These are phyloP conservation scores for Bullera alba DNA, from an alignment of 768 basidiomycete species.

Conservation along the genomic window DNA sequence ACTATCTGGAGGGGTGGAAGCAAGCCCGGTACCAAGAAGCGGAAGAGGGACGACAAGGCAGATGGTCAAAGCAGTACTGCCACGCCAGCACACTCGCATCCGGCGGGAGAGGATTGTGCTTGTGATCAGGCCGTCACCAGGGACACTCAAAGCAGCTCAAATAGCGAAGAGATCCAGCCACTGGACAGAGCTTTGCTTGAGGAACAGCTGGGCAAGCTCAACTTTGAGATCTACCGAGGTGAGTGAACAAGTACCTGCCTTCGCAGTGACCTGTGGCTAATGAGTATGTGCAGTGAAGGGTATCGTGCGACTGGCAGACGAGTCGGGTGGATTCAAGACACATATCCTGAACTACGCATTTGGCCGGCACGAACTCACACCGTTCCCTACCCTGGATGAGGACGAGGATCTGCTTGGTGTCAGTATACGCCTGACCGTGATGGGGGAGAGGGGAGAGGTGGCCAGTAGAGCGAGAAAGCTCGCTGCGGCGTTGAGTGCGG, in stretches of 20 bases:
- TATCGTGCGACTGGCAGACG: slow-evolving; percentile 57
- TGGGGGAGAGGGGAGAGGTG: slow-evolving; percentile 84
- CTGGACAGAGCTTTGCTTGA: slow-evolving; percentile 26
- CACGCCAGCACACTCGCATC: neutral
- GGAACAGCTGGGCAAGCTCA: slow-evolving; percentile 30
- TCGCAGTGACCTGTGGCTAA: neutral
- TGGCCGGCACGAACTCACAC: slow-evolving; percentile 67
- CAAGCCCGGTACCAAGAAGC: slow-evolving; percentile 16
- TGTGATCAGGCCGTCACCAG: neutral
- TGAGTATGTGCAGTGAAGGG: slow-evolving; percentile 62
- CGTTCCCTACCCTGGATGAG: slow-evolving; percentile 35
- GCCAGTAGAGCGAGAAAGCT: slow-evolving; percentile 56
- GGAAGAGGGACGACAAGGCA: slow-evolving; percentile 15
- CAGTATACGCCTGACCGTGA: slow-evolving; percentile 64
- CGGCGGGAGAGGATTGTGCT: neutral
- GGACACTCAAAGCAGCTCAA: neutral
- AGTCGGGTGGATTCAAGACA: slow-evolving; percentile 26
- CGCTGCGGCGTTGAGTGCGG: slow-evolving; percentile 45
- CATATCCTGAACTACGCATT: slow-evolving; percentile 80
- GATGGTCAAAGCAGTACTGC: slow-evolving; percentile 17
- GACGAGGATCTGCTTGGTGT: slow-evolving; percentile 42
- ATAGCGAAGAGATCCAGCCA: slow-evolving; percentile 9
- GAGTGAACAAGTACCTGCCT: neutral
- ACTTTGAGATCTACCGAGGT: slow-evolving; percentile 45
- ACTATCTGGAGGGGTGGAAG: slow-evolving; percentile 55